These are phyloP conservation scores for Neonectria punicea DNA, from an alignment of 2,329 filamentous ascomycete genomes.

Conservation along the genomic window DNA sequence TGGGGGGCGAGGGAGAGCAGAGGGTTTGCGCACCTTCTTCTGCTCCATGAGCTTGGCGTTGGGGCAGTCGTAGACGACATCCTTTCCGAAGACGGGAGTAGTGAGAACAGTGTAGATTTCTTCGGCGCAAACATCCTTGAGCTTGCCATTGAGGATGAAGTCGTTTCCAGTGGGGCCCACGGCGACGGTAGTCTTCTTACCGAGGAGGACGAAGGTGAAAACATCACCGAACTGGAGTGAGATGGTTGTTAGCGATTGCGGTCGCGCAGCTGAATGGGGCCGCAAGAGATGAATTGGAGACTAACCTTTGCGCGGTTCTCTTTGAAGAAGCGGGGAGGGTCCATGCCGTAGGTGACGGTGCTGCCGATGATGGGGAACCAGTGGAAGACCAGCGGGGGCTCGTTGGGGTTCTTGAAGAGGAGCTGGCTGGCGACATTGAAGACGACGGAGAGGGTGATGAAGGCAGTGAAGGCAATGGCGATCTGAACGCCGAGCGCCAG, in stretches of 20 bases:
- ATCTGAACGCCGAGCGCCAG: conserved; percentile 61
- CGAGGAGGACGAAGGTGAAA: conserved; percentile 89
- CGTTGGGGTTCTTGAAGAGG: conserved; percentile 82
- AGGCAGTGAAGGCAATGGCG: conserved; percentile 53
- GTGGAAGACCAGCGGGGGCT: conserved; percentile 84
- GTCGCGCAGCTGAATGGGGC: background rate
- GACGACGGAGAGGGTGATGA: conserved; percentile 68
- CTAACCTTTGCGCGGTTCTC: conserved; percentile 78
- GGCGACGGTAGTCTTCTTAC: conserved; percentile 89
- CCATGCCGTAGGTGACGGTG: conserved; percentile 94
- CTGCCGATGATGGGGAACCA: conserved; percentile 87
- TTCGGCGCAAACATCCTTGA: conserved; percentile 89
- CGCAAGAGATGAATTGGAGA: conserved; percentile 11
- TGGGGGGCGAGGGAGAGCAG: background rate
- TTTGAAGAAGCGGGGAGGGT: conserved; percentile 89
- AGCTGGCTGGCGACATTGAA: conserved; percentile 85
- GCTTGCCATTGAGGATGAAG: conserved; percentile 91
- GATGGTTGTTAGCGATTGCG: conserved; percentile 22
- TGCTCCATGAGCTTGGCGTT: conserved; percentile 96
- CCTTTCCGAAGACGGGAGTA: conserved; percentile 79
- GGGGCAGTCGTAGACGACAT: conserved; percentile 91
- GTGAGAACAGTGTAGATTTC: conserved; percentile 87
- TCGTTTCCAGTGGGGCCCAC: conserved; percentile 86
- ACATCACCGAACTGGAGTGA: conserved; percentile 79
- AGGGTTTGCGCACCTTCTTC: conserved; percentile 75